These are phyloP conservation scores for Theobroma cacao DNA, from an alignment of 345 rosid genomes.

Conservation along the genomic window DNA sequence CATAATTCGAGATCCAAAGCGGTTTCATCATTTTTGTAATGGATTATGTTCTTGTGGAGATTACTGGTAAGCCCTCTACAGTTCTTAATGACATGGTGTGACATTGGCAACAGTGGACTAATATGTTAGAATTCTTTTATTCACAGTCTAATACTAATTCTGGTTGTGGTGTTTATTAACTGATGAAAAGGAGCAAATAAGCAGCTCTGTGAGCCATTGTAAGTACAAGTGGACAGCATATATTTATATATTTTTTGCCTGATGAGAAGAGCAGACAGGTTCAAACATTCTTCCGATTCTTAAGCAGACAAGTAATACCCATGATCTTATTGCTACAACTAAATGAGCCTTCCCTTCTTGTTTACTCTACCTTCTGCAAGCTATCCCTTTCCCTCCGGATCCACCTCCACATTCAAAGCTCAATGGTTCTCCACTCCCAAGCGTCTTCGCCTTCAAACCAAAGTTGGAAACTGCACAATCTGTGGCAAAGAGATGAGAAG, in stretches of 20 bases:
- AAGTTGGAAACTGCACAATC: slow-evolving; percentile 42
- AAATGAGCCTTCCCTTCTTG: not conserved
- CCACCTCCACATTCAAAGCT: slow-evolving; percentile 44
- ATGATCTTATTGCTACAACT: not conserved
- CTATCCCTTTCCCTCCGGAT: slow-evolving; percentile 45
- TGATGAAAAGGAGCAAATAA: not conserved
- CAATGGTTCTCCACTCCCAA: slow-evolving; percentile 25
- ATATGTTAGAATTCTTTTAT: not conserved
- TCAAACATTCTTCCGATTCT: not conserved
- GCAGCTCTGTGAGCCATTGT: not conserved
- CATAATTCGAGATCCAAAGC: slow-evolving; percentile 62
- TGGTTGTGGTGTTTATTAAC: not conserved
- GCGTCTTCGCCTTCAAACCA: slow-evolving; percentile 8
- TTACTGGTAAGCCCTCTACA: slow-evolving; percentile 44
- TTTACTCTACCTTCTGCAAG: slow-evolving; percentile 40
- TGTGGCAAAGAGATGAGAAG: slow-evolving; percentile 40
- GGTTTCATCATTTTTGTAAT: slow-evolving; percentile 72
- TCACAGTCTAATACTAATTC: not conserved
- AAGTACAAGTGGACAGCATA: not conserved
- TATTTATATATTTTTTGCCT: not conserved
- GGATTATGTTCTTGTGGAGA: slow-evolving; percentile 69
- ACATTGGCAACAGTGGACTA: not conserved
- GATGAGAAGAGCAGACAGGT: not conserved
- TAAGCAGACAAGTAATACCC: not conserved
- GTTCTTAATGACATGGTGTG: not conserved